A percentile compares a stretch with the other conserved stretches of the same genome.
Evolutionary conservation across 2,329 filamentous ascomycete genomes (phyloP).

Genomic region (Trichoderma sp.): DNA sequence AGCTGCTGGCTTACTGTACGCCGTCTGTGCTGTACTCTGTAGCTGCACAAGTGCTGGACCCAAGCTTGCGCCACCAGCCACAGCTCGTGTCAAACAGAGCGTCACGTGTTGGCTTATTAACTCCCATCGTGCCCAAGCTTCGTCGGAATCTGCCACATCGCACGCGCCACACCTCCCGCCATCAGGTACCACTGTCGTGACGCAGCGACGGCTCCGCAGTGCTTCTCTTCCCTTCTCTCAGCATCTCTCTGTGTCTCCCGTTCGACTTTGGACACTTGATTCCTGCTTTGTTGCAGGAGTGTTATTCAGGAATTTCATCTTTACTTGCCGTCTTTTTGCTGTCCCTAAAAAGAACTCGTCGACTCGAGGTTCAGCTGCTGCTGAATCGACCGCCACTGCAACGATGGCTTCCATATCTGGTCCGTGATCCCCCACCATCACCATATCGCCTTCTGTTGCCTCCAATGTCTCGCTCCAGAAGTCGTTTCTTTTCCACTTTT

Average conservation of each 20-base stretch:
- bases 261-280: background rate
- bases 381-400: constrained; percentile 14
- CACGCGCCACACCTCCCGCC: background rate
- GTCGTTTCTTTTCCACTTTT: background rate
- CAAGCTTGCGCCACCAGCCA: background rate
- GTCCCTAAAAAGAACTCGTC: background rate
- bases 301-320: background rate
- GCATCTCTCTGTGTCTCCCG: background rate
- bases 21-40: background rate
- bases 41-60: background rate
- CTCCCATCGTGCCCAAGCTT: background rate
- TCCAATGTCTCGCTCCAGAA: background rate
- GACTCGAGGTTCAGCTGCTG: constrained; percentile 7
- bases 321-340: background rate
- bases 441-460: background rate
- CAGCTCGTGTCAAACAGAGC: background rate
- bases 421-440: constrained; percentile 37
- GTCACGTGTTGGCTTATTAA: background rate
- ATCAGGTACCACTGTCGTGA: constrained; percentile 38
- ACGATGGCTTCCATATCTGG: constrained; percentile 59
- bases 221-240: background rate
- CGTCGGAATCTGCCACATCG: background rate
- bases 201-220: constrained; percentile 27
- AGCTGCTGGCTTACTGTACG: background rate
- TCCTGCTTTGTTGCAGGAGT: background rate